Evolutionary conservation across 768 basidiomycete species (phyloP).

Genomic region (Pleurotus platypus): DNA sequence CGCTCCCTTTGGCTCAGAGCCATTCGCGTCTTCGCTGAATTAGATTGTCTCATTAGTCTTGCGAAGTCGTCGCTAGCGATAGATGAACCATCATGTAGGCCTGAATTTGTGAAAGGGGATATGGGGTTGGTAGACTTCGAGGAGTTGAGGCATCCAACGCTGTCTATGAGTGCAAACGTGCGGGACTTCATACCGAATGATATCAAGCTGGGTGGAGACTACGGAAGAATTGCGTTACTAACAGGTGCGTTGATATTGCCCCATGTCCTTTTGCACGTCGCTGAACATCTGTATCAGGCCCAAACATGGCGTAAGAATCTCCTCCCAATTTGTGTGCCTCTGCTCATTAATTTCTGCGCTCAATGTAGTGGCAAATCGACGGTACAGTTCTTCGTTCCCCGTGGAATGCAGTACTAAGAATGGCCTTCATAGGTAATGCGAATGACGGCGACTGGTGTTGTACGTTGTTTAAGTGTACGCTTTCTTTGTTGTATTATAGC

Average conservation of each 20-base stretch:
- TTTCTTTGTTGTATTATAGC: background rate
- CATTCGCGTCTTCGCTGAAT: conserved; percentile 82
- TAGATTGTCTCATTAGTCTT: conserved; percentile 94
- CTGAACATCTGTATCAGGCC: conserved; percentile 41
- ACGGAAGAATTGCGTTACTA: conserved; percentile 74
- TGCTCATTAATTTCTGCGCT: conserved; percentile 4
- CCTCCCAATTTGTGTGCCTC: background rate
- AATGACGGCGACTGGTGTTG: conserved; percentile 93
- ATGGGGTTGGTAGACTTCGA: conserved; percentile 84
- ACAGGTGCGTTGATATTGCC: conserved; percentile 55
- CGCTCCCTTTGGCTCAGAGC: conserved; percentile 80
- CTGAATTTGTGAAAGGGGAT: conserved; percentile 79
- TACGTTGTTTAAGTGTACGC: conserved; percentile 29
- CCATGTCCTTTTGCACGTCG: background rate
- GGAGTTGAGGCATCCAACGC: conserved; percentile 84
- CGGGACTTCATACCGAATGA: conserved; percentile 89
- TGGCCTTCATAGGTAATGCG: conserved; percentile 62
- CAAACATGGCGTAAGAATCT: conserved; percentile 78
- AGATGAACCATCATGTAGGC: conserved; percentile 92
- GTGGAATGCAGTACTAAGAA: background rate
- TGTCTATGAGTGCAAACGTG: conserved; percentile 59
- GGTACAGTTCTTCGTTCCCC: conserved; percentile 26
- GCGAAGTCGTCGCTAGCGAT: conserved; percentile 87
- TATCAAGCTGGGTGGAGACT: conserved; percentile 76
- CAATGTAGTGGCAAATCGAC: conserved; percentile 70